phyloP scores from a whole-genome alignment of 441 rosid genomes.

The Croton setiger region DNA sequence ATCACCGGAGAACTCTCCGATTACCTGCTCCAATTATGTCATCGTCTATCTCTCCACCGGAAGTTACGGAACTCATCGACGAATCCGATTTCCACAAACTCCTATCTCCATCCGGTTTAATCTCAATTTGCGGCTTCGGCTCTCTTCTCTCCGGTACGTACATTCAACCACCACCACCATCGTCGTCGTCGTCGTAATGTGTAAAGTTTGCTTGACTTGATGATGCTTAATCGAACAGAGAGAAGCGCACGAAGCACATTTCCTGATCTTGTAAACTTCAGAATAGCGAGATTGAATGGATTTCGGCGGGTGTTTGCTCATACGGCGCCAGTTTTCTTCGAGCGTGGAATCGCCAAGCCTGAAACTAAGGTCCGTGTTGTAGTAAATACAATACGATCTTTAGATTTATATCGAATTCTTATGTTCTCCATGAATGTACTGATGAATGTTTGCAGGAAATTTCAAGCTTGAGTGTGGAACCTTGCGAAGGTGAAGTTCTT shows the following conservation, averaged over 20 bases:
- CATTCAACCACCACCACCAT: neutral
- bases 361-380: constrained; percentile 54
- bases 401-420: neutral
- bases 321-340: constrained; percentile 83
- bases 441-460: constrained; percentile 54
- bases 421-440: neutral
- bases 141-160: constrained; percentile 79
- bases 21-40: constrained; percentile 25
- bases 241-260: constrained; percentile 87
- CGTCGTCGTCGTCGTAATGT: too few species aligned
- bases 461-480: constrained; percentile 88
- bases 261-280: constrained; percentile 69
- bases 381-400: too few species aligned
- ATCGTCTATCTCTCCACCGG: constrained; percentile 14
- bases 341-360: constrained; percentile 85
- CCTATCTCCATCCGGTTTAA: constrained; percentile 49
- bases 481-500: constrained; percentile 67
- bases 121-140: constrained; percentile 89
- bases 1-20: neutral
- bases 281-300: constrained; percentile 69
- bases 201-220: neutral
- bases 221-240: constrained; percentile 34
- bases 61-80: constrained; percentile 40
- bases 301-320: constrained; percentile 87
- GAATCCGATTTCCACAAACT: constrained; percentile 56